Percentiles rank a stretch among this genome's conserved stretches.
phyloP scores from a whole-genome alignment of 257 asterid species.

The Verbascum thapsus region DNA sequence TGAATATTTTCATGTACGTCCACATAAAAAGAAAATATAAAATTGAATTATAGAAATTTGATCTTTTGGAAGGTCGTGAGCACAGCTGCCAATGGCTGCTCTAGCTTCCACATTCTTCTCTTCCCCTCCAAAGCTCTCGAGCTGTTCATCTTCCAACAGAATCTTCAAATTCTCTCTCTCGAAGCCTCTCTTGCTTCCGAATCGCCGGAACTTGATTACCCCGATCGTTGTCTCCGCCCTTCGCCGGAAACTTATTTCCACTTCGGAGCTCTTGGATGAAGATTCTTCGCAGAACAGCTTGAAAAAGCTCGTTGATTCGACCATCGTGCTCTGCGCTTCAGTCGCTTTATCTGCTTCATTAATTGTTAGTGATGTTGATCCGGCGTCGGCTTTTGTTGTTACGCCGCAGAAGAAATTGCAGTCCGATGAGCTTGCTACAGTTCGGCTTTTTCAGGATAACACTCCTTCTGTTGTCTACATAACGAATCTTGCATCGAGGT shows the following conservation, averaged over 20 bases:
- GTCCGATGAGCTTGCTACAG: slow-evolving; percentile 70
- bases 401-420: slow-evolving; percentile 57
- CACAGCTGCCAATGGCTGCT: slow-evolving; percentile 30
- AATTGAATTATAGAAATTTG: slow-evolving; percentile 13
- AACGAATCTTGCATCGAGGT: slow-evolving; percentile 70
- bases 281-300: slow-evolving; percentile 13
- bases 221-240: slow-evolving; percentile 32
- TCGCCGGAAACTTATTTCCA: slow-evolving; percentile 16
- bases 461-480: slow-evolving; percentile 71
- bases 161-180: slow-evolving; percentile 17
- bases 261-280: slow-evolving; percentile 29
- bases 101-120: slow-evolving; percentile 30
- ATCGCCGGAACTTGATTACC: slow-evolving; percentile 8
- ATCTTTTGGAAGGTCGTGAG: background rate
- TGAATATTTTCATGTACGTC: background rate
- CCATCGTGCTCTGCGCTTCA: slow-evolving; percentile 54
- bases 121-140: slow-evolving; percentile 19
- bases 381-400: slow-evolving; percentile 59
- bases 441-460: slow-evolving; percentile 63
- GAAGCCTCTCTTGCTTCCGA: background rate
- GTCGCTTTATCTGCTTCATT: slow-evolving; percentile 53
- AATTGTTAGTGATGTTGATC: slow-evolving; percentile 46
- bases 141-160: background rate
- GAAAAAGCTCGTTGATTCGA: slow-evolving; percentile 44
- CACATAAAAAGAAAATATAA: background rate